Percentiles rank a stretch among this genome's conserved stretches.
These are phyloP conservation scores for Kurtzmaniella cleridarum DNA, from an alignment of 805 yeast species.

Conservation along the genomic window DNA sequence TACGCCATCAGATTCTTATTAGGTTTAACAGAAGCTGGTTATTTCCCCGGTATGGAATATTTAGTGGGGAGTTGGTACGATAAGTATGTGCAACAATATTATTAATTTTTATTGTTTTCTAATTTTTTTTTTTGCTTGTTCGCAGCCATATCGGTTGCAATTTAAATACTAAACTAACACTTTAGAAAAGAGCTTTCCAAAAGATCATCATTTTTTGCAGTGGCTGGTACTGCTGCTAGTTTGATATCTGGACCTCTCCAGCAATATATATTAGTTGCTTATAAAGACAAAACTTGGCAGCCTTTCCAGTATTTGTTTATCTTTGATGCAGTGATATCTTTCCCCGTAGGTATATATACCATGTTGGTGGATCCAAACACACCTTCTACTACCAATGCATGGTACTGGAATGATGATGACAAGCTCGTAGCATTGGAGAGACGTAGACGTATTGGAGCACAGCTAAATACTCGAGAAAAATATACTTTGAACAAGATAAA, in stretches of 20 bases:
- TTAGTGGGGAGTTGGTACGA: conserved; percentile 22
- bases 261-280: conserved; percentile 19
- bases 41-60: conserved; percentile 57
- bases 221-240: conserved; percentile 21
- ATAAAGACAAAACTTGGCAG: conserved; percentile 14
- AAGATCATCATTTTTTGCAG: conserved; percentile 26
- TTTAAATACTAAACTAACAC: conserved; percentile 8
- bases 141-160: conserved; percentile 2
- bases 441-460: conserved; percentile 36
- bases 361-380: conserved; percentile 29
- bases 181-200: conserved; percentile 18
- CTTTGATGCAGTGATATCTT: conserved; percentile 27
- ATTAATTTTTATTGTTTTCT: no score
- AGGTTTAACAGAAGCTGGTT: conserved; percentile 45
- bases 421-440: conserved; percentile 44
- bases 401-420: conserved; percentile 24
- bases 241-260: conserved; percentile 31
- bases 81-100: conserved; percentile 16
- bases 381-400: conserved; percentile 29
- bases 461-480: conserved; percentile 34
- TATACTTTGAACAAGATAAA: conserved; percentile 38
- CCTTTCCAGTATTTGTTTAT: conserved; percentile 33
- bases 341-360: conserved; percentile 28
- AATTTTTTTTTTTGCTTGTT: conserved; percentile 1
- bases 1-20: conserved; percentile 31